Evolutionary conservation across 306 rosid genomes (phyloP), one percentile per base, ranked within the genome.

Genomic region (Gynostemma pentaphyllum): DNA sequence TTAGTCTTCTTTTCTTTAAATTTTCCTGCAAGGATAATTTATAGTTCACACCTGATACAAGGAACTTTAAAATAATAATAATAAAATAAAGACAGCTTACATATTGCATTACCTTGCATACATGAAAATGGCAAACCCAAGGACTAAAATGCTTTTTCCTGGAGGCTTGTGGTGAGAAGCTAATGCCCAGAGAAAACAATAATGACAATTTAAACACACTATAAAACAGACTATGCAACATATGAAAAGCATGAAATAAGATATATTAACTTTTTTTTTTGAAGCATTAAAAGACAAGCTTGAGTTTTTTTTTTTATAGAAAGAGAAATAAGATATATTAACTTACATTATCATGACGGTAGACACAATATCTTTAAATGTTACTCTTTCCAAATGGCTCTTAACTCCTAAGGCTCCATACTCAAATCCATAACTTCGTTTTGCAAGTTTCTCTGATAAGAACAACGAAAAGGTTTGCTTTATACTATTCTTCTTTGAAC

Each of bases 121-220:
- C 40, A 70, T 86, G 90, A 77, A 94, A 94, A 76, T 94, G 97
- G 75, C 88, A 82, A 66, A 86, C 84, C 95, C 99, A 94, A 54
- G 97, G 95, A 71, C 94, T 81, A 70, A 71, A 62, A 66, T 71
- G 70, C 42, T 21, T 78, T 32, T 66, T 73, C 72, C 57, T 59
- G 45, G 75, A 39, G 30, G 70, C 74, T 72, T 72, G 79, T 15
- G 85, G 80, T 50, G 87, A 75, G 79, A 67, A 88, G 67, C 83
- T 81, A 47, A 70, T 37, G 47, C 11, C 69, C 64, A 34, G 46
- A 70, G 27, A 22, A 57, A 30, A 37, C 61, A 49, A 39, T 37
- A 60, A 39, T 13, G 65, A n/a, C 64, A 74, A 45, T 62, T 42
- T 49, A 71, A 53, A 69, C 29, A 32, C 18, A 16, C 24, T n/a